phyloP scores from a whole-genome alignment of 768 basidiomycete species.

The Russula sp. region DNA sequence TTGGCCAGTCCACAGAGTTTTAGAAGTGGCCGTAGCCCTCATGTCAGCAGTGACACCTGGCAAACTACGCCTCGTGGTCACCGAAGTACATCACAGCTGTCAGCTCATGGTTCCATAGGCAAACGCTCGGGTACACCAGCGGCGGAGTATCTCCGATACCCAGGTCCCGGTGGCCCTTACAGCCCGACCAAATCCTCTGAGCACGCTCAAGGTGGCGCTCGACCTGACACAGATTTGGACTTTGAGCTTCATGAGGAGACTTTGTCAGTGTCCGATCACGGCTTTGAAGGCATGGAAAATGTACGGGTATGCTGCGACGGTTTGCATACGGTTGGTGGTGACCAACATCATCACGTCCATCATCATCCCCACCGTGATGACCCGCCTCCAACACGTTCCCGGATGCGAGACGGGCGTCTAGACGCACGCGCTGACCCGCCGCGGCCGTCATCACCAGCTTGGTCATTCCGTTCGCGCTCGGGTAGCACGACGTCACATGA shows the following conservation, averaged over 20 bases:
- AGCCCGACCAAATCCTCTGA: constrained; percentile 64
- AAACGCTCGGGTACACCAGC: constrained; percentile 92
- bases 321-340: constrained; percentile 75
- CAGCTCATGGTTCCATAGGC: constrained; percentile 65
- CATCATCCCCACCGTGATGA: constrained; percentile 40
- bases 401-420: constrained; percentile 49
- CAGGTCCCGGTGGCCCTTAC: constrained; percentile 68
- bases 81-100: constrained; percentile 77
- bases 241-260: constrained; percentile 80
- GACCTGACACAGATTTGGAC: constrained; percentile 65
- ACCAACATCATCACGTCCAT: constrained; percentile 53
- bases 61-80: constrained; percentile 65
- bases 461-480: constrained; percentile 79
- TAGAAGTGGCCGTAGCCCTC: constrained; percentile 60
- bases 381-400: constrained; percentile 36
- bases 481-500: constrained; percentile 74
- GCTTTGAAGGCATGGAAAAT: constrained; percentile 91
- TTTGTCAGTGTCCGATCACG: constrained; percentile 66
- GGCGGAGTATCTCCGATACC: constrained; percentile 83
- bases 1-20: constrained; percentile 71
- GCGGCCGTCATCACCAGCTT: constrained; percentile 75
- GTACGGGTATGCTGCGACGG: constrained; percentile 91
- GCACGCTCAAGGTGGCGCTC: constrained; percentile 35
- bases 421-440: constrained; percentile 49
- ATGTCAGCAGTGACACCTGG: constrained; percentile 59